phyloP scores from a whole-genome alignment of 2,329 filamentous ascomycete genomes.

The Hymenoscyphus occultus region DNA sequence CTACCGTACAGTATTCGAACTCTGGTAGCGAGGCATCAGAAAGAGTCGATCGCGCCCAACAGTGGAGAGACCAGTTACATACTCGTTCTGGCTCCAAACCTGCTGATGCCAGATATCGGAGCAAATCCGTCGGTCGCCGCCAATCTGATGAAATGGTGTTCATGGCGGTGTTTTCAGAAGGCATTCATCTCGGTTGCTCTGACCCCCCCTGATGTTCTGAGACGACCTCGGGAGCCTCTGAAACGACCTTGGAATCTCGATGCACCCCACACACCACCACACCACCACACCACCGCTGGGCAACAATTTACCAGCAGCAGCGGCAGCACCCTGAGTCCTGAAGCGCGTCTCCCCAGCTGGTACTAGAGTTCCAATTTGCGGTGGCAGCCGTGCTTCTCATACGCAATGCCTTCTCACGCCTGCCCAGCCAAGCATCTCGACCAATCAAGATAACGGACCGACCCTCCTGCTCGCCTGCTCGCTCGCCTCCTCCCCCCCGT shows the following conservation, averaged over 20 bases:
- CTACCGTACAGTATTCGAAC: background rate
- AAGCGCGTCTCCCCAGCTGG: background rate
- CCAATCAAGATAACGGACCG: background rate
- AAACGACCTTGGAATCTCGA: background rate
- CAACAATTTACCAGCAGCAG: background rate
- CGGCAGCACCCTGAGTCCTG: background rate
- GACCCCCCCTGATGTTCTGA: background rate
- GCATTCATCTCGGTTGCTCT: background rate
- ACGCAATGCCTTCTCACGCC: background rate
- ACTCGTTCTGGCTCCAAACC: background rate
- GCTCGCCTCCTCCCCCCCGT: background rate
- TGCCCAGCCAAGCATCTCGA: background rate
- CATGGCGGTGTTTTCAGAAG: background rate
- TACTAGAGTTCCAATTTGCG: background rate
- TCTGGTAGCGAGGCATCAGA: conserved; percentile 5
- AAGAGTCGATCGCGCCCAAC: background rate
- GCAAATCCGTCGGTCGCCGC: background rate
- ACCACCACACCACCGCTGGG: background rate
- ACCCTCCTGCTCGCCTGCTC: background rate
- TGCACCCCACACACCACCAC: background rate
- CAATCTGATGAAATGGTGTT: background rate
- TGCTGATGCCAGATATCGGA: background rate
- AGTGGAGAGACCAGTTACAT: background rate
- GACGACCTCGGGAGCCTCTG: background rate
- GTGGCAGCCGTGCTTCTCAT: background rate